Conservation (phyloP, 2,329 filamentous ascomycete species). For the Colletotrichum gigasporum region DNA sequence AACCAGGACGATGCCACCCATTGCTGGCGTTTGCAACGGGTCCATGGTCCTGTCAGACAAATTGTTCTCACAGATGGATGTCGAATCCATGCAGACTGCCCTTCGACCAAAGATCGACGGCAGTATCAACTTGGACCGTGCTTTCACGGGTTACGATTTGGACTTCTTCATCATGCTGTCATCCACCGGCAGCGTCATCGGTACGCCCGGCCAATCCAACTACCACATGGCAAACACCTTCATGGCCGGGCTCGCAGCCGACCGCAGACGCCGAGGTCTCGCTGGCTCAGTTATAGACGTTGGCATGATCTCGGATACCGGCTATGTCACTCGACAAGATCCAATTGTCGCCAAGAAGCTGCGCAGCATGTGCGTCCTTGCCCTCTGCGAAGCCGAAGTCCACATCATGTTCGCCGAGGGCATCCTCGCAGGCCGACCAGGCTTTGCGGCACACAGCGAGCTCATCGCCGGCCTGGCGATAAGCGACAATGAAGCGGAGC, state of each 20-base stretch:
- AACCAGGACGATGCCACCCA: conserved; percentile 40
- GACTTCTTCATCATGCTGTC: conserved; percentile 49
- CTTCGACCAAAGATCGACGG: conserved; percentile 47
- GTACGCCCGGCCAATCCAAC: conserved; percentile 46
- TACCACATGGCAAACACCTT: conserved; percentile 56
- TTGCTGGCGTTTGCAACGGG: conserved; percentile 48
- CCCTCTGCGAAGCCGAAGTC: conserved; percentile 26
- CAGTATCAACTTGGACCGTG: conserved; percentile 38
- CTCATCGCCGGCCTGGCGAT: conserved; percentile 35
- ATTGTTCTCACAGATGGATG: conserved; percentile 41
- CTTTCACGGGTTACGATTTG: conserved; percentile 38
- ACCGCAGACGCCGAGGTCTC: conserved; percentile 47
- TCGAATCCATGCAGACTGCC: conserved; percentile 38
- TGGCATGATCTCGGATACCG: conserved; percentile 48
- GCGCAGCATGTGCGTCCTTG: conserved; percentile 20
- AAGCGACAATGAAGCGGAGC: neutral
- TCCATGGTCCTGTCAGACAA: conserved; percentile 46
- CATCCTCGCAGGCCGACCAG: conserved; percentile 44
- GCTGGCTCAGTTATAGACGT: conserved; percentile 48
- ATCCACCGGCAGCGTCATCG: conserved; percentile 35
- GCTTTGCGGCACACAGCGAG: conserved; percentile 32
- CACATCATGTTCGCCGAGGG: conserved; percentile 49
- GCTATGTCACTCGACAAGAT: conserved; percentile 44
- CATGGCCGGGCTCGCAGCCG: conserved; percentile 46
- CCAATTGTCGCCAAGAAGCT: neutral